These are phyloP conservation scores for Daldinia sp. DNA, from an alignment of 2,329 filamentous ascomycete genomes.

Conservation along the genomic window DNA sequence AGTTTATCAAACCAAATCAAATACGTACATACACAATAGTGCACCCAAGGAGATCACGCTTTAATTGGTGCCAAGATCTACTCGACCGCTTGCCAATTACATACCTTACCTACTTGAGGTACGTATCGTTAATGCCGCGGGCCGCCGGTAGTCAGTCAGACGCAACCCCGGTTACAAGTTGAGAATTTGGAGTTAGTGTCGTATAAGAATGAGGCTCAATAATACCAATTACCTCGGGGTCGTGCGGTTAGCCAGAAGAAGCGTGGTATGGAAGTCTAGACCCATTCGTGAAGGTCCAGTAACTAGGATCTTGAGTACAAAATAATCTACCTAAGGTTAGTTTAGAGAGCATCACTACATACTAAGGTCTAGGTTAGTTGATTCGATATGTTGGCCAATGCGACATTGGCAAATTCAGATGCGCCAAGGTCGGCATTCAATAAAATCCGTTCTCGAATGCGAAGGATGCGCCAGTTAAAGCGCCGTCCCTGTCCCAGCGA, in stretches of 20 bases:
- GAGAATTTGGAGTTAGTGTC: not conserved
- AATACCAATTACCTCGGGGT: not conserved
- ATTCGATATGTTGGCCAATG: not conserved
- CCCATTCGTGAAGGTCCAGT: not conserved
- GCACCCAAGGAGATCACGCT: too few species aligned
- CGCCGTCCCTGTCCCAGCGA: not conserved
- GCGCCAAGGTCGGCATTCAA: not conserved
- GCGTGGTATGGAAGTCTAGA: conserved; percentile 1
- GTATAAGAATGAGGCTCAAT: not conserved
- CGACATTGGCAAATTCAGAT: not conserved
- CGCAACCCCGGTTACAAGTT: not conserved
- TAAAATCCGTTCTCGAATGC: not conserved
- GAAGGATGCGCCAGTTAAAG: not conserved
- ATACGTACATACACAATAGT: too few species aligned
- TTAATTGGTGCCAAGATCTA: not conserved
- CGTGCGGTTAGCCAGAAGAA: not conserved
- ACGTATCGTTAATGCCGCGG: conserved; percentile 7
- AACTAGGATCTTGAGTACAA: not conserved
- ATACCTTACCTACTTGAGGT: too few species aligned
- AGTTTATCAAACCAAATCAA: too few species aligned
- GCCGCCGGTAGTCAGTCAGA: not conserved
- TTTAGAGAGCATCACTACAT: too few species aligned
- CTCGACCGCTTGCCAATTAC: not conserved
- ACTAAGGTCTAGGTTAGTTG: too few species aligned
- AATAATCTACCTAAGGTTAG: too few species aligned